These are phyloP conservation scores for Annulohypoxylon bovei DNA, from an alignment of 495 filamentous ascomycete genomes.

Conservation along the genomic window DNA sequence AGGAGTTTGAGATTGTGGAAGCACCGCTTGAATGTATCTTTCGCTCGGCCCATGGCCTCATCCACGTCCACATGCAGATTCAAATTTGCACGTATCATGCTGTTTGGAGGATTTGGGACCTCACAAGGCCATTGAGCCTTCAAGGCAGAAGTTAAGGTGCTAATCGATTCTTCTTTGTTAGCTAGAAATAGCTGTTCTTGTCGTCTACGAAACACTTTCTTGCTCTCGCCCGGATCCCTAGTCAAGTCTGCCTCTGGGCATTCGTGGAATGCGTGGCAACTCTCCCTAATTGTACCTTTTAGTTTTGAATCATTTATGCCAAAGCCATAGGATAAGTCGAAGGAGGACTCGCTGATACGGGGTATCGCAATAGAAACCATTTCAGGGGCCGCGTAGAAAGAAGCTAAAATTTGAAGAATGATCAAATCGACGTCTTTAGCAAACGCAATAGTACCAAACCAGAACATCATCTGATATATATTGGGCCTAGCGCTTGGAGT, in stretches of 20 bases:
- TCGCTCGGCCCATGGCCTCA: conserved; percentile 31
- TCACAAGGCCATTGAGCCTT: conserved; percentile 46
- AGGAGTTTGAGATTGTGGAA: conserved; percentile 46
- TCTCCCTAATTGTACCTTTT: not conserved
- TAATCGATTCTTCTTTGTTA: not conserved
- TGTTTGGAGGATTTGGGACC: not conserved
- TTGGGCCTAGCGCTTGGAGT: conserved; percentile 16
- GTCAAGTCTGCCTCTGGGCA: not conserved
- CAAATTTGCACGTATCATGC: not conserved
- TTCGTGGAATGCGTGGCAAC: not conserved
- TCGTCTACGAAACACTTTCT: not conserved
- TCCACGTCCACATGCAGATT: conserved; percentile 22
- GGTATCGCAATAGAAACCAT: conserved; percentile 29
- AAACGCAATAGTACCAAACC: conserved; percentile 55
- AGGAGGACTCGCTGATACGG: not conserved
- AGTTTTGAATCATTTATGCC: not conserved
- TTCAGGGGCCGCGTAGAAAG: conserved; percentile 45
- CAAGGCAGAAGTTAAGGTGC: conserved; percentile 29
- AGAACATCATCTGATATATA: conserved; percentile 58
- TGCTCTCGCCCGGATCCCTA: not conserved
- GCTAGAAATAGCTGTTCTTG: not conserved
- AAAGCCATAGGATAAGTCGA: not conserved
- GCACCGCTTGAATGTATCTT: conserved; percentile 46
- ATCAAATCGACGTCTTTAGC: conserved; percentile 39
- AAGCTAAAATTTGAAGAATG: conserved; percentile 51